Base-by-base conservation (phyloP, 2,329 filamentous ascomycete species). In the Exophiala aquamarina region DNA sequence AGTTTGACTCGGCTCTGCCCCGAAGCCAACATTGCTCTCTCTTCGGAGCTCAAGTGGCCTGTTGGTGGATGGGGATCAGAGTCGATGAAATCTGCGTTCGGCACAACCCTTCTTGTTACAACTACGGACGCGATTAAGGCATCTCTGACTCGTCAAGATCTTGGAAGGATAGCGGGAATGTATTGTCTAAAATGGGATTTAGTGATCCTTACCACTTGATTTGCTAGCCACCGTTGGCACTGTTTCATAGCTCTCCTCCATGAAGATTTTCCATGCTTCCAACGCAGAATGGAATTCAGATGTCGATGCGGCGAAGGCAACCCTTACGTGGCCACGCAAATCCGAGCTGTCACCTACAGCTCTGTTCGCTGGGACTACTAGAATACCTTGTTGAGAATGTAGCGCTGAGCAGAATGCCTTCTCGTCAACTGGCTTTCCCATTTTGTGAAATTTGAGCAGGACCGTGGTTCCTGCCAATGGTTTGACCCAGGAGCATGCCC, bases 51-150 rank as follows among this genome's bases (percentile, higher is more conserved):
- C 69, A 89, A 96, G 93, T 79, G 92, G 89, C 86, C 78, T 78
- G 79, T 72, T 74, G 79, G 82, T 70, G 72, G 74, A 72, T 72
- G 82, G 81, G n/a, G 73, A 86, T 82, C 77, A 81, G 50, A 51
- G 36, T 41, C 44, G 36, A 52, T 98, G 93, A 97, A 84, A 90
- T 90, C 80, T 85, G 93, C 90, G 93, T 96, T 87, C 90, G 92
- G 89, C 93, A 96, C 92, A 95, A 34, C 79, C 73, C 79, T 84
- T 86, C 92, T 96, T 97, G 90, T 96, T 94, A 89, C 81, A 74
- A 75, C 74, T 79, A 89, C 91, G 92, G 84, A 95, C 92, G 93
- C 91, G 82, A 89, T 86, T 79, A 87, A 84, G 87, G 89, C 86
- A 58, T 56, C 53, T 58, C 55, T 97, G 92, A 97, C n/a, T 63